These are phyloP conservation scores for Hyaloscypha hepaticicola DNA, from an alignment of 495 filamentous ascomycete genomes.

Conservation along the genomic window DNA sequence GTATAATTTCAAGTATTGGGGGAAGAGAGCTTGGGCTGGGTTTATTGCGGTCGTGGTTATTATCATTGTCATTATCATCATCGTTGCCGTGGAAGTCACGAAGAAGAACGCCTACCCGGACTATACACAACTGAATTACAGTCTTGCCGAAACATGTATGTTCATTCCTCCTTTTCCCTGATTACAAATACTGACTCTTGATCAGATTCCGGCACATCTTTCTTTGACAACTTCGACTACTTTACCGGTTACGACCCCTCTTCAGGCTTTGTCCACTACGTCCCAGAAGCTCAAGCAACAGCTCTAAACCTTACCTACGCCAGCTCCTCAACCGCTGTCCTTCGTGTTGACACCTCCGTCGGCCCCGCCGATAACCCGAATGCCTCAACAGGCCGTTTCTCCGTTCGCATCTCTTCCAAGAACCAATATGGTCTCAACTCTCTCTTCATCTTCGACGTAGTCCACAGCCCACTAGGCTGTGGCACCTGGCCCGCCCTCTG, in stretches of 20 bases:
- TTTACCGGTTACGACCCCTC: slow-evolving; percentile 53
- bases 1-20: slow-evolving; percentile 54
- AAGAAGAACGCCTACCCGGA: slow-evolving; percentile 51
- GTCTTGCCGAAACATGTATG: slow-evolving; percentile 49
- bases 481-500: slow-evolving; percentile 57
- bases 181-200: slow-evolving; percentile 7
- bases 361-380: slow-evolving; percentile 33
- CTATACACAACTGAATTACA: slow-evolving; percentile 50
- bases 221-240: slow-evolving; percentile 53
- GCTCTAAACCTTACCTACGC: slow-evolving; percentile 52
- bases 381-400: slow-evolving; percentile 47
- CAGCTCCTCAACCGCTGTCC: slow-evolving; percentile 44
- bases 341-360: slow-evolving; percentile 50
- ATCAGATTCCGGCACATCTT: slow-evolving; percentile 40
- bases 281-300: slow-evolving; percentile 31
- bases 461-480: slow-evolving; percentile 36
- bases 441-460: slow-evolving; percentile 54
- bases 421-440: slow-evolving; percentile 45
- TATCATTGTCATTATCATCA: slow-evolving; percentile 53
- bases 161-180: not conserved
- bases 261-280: slow-evolving; percentile 52
- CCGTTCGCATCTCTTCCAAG: slow-evolving; percentile 54
- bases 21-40: slow-evolving; percentile 45
- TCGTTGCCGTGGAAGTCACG: slow-evolving; percentile 48
- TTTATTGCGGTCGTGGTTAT: slow-evolving; percentile 38